Evolutionary conservation across 108 stramenopile species (phyloP), one percentile per base, ranked within the genome.

Genomic region (Fistulifera solaris): DNA sequence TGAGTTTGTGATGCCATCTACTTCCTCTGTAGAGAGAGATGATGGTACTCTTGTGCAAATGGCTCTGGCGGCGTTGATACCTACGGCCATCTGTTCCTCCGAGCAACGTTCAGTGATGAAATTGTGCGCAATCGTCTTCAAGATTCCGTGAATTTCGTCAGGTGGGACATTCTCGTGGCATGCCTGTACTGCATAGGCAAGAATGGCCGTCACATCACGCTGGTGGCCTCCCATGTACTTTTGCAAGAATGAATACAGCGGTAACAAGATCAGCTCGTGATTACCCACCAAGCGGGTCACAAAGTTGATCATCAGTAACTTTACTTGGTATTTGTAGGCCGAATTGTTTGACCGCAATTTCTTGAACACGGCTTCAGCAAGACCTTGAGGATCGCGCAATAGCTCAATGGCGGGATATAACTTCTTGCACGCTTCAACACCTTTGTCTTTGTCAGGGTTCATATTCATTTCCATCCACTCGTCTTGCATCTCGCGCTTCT

Each of bases 121-220:
- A 43, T 88, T 85, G 71, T 94, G 82, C n/a, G 94, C 88, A 66
- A 97, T 92, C 8, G 89, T 76, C 52, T 89, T 87, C 22, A 89
- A 50, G 19, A 94, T 71, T 1, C 93, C 87, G 44, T 87, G 61
- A 39, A 95, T 63, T 68, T 99, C 98, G 44, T 95, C 90, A 18
- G 96, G 96, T 1, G 98, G 98, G 26, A 99, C 93, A 40, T 74
- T 73, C 35, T 83, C 77, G 73, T 99, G 98, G 56, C 92, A 94
- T n/a, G 88, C 92, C 67, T 99, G 98, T 10, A 96, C 88, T 15
- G 90, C 61, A 65, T 96, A 96, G 8, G 96, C 97, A 52, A 99
- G 73, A 52, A 98, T 73, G 27, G 82, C 81, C 12, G 98, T 97
- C 4, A 98, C 97, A 61, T 96, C 80, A 16, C 75, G 64, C 59